These are phyloP conservation scores for Didymella glomerata DNA, from an alignment of 2,329 filamentous ascomycete species.

Conservation along the genomic window DNA sequence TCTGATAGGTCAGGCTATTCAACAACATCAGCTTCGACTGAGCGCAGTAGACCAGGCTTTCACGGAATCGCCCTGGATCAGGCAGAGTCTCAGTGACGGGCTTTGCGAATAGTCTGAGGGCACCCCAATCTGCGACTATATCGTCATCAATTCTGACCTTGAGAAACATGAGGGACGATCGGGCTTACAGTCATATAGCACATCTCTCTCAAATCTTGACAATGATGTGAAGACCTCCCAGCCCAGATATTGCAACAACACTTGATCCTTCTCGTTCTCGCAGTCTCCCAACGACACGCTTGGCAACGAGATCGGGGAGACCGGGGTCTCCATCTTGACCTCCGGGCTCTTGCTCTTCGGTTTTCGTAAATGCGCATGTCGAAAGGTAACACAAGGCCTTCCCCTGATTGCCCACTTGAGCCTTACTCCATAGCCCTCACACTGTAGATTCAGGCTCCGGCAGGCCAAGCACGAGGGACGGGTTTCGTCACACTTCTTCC, in stretches of 20 bases:
- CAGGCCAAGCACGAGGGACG: conserved; percentile 11
- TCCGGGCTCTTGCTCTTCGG: conserved; percentile 2
- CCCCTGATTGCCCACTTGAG: conserved; percentile 17
- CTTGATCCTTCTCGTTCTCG: conserved; percentile 5
- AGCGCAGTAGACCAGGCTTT: conserved; percentile 10
- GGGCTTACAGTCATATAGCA: conserved; percentile 19
- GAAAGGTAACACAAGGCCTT: conserved; percentile 7
- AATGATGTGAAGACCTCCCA: conserved; percentile 1
- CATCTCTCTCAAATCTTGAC: conserved; percentile 13
- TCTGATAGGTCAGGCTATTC: conserved; percentile 21
- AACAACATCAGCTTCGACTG: conserved; percentile 16
- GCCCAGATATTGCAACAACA: conserved; percentile 12
- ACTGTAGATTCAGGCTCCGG: conserved; percentile 5
- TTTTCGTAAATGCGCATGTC: conserved; percentile 6
- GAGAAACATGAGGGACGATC: not conserved
- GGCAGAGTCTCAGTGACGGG: conserved; percentile 8
- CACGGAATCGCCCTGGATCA: conserved; percentile 11
- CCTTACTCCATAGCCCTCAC: conserved; percentile 19
- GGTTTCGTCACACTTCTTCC: conserved; percentile 22
- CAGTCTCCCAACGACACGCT: not conserved
- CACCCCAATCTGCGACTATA: conserved; percentile 21
- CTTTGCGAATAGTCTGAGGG: conserved; percentile 13
- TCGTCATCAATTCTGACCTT: not conserved
- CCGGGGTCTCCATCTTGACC: not conserved
- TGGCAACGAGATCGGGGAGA: not conserved